Conservation (phyloP, 805 yeast genomes). For the Teunomyces funiuensis region DNA sequence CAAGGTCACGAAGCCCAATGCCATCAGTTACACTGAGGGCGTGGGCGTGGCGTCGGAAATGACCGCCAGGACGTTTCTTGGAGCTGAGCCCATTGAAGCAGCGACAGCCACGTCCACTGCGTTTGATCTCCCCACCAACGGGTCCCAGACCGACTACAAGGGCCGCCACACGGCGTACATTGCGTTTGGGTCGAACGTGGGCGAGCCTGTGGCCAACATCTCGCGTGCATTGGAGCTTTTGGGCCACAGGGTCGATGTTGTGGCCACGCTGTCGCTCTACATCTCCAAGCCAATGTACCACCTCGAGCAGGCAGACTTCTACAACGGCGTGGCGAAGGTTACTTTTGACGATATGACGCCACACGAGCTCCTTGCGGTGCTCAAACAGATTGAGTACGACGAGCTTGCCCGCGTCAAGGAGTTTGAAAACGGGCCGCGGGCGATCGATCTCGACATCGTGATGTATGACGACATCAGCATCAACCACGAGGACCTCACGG, state of each 20-base stretch:
- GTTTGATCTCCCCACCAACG: conserved; percentile 35
- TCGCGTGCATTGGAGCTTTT: conserved; percentile 51
- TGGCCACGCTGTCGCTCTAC: conserved; percentile 73
- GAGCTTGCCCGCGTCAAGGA: conserved; percentile 69
- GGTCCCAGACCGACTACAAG: conserved; percentile 10
- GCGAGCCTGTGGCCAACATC: conserved; percentile 67
- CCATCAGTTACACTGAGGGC: conserved; percentile 80
- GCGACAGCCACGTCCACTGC: not conserved
- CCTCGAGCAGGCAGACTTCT: conserved; percentile 73
- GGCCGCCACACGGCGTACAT: conserved; percentile 57
- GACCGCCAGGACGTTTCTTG: conserved; percentile 39
- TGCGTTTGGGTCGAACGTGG: conserved; percentile 90
- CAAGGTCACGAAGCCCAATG: conserved; percentile 81
- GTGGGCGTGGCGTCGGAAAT: conserved; percentile 82
- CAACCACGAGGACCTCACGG: conserved; percentile 56
- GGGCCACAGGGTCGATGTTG: conserved; percentile 42
- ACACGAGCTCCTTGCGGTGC: conserved; percentile 51
- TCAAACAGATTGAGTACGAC: conserved; percentile 79
- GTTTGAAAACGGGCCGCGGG: conserved; percentile 88
- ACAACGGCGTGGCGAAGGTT: conserved; percentile 78
- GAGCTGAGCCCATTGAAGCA: conserved; percentile 16
- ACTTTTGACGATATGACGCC: conserved; percentile 62
- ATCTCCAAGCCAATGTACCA: conserved; percentile 92
- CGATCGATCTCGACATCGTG: conserved; percentile 85
- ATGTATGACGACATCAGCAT: conserved; percentile 62